Base-by-base conservation (phyloP, 2,329 filamentous ascomycete species). In the Alternaria novae-zelandiae region DNA sequence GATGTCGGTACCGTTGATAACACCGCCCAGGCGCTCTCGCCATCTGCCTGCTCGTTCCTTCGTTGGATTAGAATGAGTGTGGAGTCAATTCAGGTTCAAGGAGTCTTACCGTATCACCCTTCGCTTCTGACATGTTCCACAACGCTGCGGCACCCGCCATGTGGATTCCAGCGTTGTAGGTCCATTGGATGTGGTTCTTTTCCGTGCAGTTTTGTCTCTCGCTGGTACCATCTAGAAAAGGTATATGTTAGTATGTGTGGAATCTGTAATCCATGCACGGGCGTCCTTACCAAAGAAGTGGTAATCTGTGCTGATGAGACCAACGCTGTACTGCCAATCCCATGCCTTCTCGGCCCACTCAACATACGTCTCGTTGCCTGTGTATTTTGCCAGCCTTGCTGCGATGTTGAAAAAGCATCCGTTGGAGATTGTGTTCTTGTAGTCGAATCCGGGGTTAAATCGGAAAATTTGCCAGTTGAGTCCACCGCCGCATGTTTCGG, bases 361-460 rank as follows among this genome's bases (percentile, higher is more conserved):
- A 10, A 64, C 17, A 54, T 76, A 77, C 17, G 71, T 74, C 25
- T 83, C 75, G 71, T 91, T 89, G 15, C 86, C 87, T 0, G 89
- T 91, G 54, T 87, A 87, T 54, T 89, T 86, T 10, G 89, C 90
- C 13, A 94, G 83, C 12, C 91, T 88, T 0, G 92, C 91, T 1
- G 90, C 89, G 32, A 96, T 85, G 76, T 94, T 90, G 80, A 96
- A 93, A 78, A 96, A 89, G 11, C 88, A 89, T 41, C 91, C 91
- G 77, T 94, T 95, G 61, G 89, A 89, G 68, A 93, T 86, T 12
- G 88, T 86, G 81, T 94, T 94, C 79, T 93, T 95, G 85, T 95
- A 94, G 70, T 87, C 85, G 74, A 92, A 89, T 15, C 92, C 92
- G 65, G 89, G 89, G 75, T 95, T 94, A 69, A 85, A 87, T 2